Conservation (phyloP, 2,329 filamentous ascomycete species). For the Cladosporium phlei region DNA sequence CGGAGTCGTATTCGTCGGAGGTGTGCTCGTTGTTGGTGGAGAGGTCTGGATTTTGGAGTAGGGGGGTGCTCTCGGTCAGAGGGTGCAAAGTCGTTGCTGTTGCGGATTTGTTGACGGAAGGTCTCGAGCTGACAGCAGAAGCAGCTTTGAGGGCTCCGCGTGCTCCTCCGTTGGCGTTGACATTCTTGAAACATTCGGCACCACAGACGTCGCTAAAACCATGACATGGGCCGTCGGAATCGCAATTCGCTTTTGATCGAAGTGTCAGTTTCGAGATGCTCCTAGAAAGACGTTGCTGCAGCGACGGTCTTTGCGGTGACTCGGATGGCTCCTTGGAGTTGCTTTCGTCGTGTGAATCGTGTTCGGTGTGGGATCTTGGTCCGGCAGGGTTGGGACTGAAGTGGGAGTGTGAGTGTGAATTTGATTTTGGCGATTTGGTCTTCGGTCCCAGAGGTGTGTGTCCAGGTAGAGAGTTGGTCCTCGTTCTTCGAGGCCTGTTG, state of each 20-base stretch:
- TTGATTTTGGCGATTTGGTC: constrained; percentile 18
- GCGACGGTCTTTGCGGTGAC: constrained; percentile 32
- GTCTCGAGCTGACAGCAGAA: constrained; percentile 13
- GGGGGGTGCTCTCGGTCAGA: constrained; percentile 11
- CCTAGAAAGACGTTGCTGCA: constrained; percentile 38
- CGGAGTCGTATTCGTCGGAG: neutral
- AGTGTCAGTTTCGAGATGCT: constrained; percentile 48
- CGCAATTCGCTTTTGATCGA: constrained; percentile 47
- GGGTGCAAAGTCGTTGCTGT: constrained; percentile 19
- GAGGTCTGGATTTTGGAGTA: constrained; percentile 10
- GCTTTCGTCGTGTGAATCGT: neutral
- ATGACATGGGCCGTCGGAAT: constrained; percentile 56
- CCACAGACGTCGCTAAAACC: constrained; percentile 60
- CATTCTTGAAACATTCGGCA: constrained; percentile 54
- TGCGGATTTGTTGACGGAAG: constrained; percentile 21
- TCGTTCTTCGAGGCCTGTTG: constrained; percentile 10
- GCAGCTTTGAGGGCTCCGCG: neutral
- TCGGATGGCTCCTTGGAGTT: constrained; percentile 4
- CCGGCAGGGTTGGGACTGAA: too few relatives aligned
- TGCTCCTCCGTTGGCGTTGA: constrained; percentile 35
- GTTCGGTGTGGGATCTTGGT: constrained; percentile 6
- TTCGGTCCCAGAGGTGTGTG: constrained; percentile 15
- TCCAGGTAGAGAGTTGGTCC: constrained; percentile 19
- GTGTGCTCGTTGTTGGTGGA: neutral
- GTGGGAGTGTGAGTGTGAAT: constrained; percentile 24